phyloP scores from a whole-genome alignment of 2,329 filamentous ascomycete species.

The Pseudocercospora crystallina region DNA sequence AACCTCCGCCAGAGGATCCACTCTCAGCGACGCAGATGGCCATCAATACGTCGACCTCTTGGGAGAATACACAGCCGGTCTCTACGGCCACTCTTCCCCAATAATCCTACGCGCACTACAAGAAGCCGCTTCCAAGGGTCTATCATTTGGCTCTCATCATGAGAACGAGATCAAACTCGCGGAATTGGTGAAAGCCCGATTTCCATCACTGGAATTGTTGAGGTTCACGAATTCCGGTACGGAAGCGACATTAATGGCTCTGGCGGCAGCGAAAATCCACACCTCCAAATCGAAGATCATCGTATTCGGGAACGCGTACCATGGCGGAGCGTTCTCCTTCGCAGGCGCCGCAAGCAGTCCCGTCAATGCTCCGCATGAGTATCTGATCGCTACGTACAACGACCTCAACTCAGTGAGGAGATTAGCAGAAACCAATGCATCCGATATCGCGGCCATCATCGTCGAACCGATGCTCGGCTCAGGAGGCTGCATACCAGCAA shows the following conservation, averaged over 20 bases:
- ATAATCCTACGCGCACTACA: constrained; percentile 52
- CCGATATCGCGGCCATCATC: constrained; percentile 61
- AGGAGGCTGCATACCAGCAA: constrained; percentile 58
- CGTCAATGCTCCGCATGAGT: constrained; percentile 51
- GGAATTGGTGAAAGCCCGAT: constrained; percentile 53
- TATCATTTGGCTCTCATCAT: constrained; percentile 57
- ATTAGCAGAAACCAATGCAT: constrained; percentile 36
- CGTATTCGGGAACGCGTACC: constrained; percentile 54
- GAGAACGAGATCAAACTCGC: constrained; percentile 55
- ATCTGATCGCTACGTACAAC: constrained; percentile 63
- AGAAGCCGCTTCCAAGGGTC: constrained; percentile 48
- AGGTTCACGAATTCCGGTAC: constrained; percentile 67
- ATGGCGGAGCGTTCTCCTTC: constrained; percentile 57
- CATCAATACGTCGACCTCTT: constrained; percentile 58
- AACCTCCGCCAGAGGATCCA: constrained; percentile 29
- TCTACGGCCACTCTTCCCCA: constrained; percentile 66
- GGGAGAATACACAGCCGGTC: constrained; percentile 63
- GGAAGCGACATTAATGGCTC: constrained; percentile 62
- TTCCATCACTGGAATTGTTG: constrained; percentile 54
- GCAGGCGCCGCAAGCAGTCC: constrained; percentile 13
- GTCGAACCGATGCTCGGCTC: constrained; percentile 67
- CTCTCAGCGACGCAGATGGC: constrained; percentile 34
- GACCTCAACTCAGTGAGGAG: constrained; percentile 51
- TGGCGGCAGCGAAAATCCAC: constrained; percentile 54
- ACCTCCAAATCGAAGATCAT: constrained; percentile 48